A percentile compares a stretch with the other conserved stretches of the same genome.
Conservation (phyloP, 441 rosid genomes). For the Isatis lusitanica region DNA sequence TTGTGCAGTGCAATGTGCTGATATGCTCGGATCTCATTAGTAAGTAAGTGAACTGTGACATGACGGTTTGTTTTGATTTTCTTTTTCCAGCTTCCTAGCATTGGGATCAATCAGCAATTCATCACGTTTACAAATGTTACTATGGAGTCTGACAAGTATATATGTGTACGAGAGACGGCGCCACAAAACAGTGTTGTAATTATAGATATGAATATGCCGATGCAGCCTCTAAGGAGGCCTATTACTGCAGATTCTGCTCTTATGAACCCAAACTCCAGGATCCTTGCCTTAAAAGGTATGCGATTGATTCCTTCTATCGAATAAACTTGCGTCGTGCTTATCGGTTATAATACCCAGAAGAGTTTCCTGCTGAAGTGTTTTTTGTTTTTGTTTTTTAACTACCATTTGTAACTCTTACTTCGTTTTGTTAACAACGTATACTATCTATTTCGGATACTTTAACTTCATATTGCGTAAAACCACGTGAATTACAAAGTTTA, state of each 20-base stretch:
- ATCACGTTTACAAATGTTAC: slow-evolving; percentile 87
- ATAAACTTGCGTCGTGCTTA: slow-evolving; percentile 4
- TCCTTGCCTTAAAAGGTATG: slow-evolving; percentile 82
- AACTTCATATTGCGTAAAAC: neutral
- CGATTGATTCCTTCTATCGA: neutral
- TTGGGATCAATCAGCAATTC: slow-evolving; percentile 80
- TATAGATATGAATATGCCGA: slow-evolving; percentile 85
- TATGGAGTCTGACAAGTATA: slow-evolving; percentile 55
- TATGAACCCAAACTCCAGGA: slow-evolving; percentile 85
- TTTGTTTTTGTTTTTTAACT: neutral
- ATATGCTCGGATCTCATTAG: slow-evolving; percentile 13
- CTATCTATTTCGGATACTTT: neutral
- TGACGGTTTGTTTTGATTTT: slow-evolving; percentile 33
- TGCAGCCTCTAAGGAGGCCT: slow-evolving; percentile 89
- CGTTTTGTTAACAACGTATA: neutral
- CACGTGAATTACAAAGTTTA: neutral
- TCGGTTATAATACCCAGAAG: slow-evolving; percentile 1
- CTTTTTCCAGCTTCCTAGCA: slow-evolving; percentile 45
- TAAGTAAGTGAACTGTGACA: slow-evolving; percentile 17
- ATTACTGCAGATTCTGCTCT: slow-evolving; percentile 92
- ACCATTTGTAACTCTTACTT: neutral
- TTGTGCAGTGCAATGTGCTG: neutral
- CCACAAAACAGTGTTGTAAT: slow-evolving; percentile 94
- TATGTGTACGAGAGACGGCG: slow-evolving; percentile 74
- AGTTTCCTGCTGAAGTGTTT: neutral